Percentiles rank a stretch among this genome's conserved stretches.
Conservation (phyloP, 2,329 filamentous ascomycete species). For the Xylariaceae sp. region DNA sequence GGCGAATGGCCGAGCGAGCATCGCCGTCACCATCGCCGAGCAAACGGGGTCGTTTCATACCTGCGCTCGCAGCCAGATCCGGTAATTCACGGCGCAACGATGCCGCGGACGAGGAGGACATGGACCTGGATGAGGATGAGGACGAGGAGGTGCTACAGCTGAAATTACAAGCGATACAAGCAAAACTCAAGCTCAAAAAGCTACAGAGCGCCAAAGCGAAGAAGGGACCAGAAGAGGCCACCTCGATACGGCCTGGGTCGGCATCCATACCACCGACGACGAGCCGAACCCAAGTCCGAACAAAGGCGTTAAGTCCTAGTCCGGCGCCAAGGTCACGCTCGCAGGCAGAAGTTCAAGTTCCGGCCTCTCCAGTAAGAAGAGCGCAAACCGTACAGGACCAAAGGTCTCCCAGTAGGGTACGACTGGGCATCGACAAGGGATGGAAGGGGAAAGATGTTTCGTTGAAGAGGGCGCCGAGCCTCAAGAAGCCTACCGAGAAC, state of each 20-base stretch:
- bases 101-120: constrained; percentile 38
- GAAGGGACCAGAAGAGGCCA: constrained; percentile 28
- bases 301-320: constrained; percentile 15
- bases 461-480: constrained; percentile 69
- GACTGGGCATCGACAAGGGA: constrained; percentile 89
- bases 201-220: constrained; percentile 67
- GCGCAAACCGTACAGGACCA: constrained; percentile 54
- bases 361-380: constrained; percentile 71
- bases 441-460: constrained; percentile 80
- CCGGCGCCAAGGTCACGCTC: constrained; percentile 30
- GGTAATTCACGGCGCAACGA: constrained; percentile 18
- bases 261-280: constrained; percentile 16
- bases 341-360: constrained; percentile 66
- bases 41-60: constrained; percentile 49
- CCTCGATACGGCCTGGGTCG: constrained; percentile 15
- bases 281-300: constrained; percentile 26
- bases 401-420: constrained; percentile 76
- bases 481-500: constrained; percentile 41
- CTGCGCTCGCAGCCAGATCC: constrained; percentile 24
- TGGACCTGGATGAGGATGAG: constrained; percentile 65
- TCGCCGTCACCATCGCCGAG: constrained; percentile 71
- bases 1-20: constrained; percentile 66
- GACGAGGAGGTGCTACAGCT: constrained; percentile 90
- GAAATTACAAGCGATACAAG: constrained; percentile 85
- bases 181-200: constrained; percentile 83